Base-by-base conservation (phyloP, 1,284 basidiomycete species). In the Sanghuangporus baumii region DNA sequence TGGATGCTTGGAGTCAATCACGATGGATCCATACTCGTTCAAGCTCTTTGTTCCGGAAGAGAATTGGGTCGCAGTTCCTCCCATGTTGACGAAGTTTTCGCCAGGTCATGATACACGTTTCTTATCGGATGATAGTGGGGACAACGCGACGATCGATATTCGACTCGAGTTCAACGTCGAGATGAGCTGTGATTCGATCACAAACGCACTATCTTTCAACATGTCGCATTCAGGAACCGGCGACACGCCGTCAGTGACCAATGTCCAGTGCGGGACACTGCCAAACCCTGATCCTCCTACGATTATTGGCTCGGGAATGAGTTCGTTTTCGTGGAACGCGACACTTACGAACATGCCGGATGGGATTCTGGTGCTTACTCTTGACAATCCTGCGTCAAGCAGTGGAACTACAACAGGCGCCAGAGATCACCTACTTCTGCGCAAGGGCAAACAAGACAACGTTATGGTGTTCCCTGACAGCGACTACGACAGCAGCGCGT, bases 21-120 rank as follows among this genome's bases (percentile, higher is more conserved):
- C 82, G 0, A 80, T 95, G 76, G 81, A 87, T 31, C 82, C 88
- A 0, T 93, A 83, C 69, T 84, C 88, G 38, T 94, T 89, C 81
- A 94, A 94, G 74, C 86, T 85, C 0, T 80, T 93, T 38, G 92
- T 96, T 6, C 91, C 91, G 0, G 48, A 65, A 2, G 71, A 64
- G 0, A 78, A 88, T 65, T 96, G 92, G 91, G 75, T 85, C 6
- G 66, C 83, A 3, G 85, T 89, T 57, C 82, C 77, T 2, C 91
- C 93, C 18, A 82, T 85, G 59, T 74, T 96, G 60, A 91, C 91
- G 11, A 84, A 83, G 60, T 95, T 95, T 75, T 74, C 74, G 3
- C 94, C 94, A 0, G 92, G 93, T 1, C 94, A 96, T 72, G 94
- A 96, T 69, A 80, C 85, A 26, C 88, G 94, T 46, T 75, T 93